Evolutionary conservation across 208 protist species (phyloP).

Genomic region (Herpetomonas samuelpessoai): DNA sequence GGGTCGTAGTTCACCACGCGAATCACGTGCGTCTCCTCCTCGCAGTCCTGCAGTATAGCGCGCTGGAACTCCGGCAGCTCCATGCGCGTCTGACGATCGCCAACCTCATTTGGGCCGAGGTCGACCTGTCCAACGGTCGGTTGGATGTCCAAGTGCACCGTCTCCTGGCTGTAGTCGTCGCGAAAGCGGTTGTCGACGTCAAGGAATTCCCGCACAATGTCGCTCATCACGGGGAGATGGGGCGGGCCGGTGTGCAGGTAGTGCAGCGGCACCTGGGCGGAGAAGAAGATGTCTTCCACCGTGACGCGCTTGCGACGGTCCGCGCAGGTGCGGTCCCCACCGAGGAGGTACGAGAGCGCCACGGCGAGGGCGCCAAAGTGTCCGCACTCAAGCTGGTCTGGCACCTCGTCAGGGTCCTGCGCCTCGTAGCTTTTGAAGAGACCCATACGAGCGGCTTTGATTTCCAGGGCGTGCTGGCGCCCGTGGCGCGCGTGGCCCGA

Average conservation of each 20-base stretch:
- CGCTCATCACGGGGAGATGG: slow-evolving; percentile 66
- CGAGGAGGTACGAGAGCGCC: slow-evolving; percentile 78
- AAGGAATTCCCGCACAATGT: slow-evolving; percentile 86
- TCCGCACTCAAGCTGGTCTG: slow-evolving; percentile 53
- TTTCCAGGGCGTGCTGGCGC: slow-evolving; percentile 72
- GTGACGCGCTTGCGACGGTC: slow-evolving; percentile 80
- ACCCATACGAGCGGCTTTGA: slow-evolving; percentile 52
- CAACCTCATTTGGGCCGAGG: slow-evolving; percentile 81
- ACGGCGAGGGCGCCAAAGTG: slow-evolving; percentile 76
- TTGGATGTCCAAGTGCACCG: slow-evolving; percentile 76
- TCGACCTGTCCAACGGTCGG: slow-evolving; percentile 85
- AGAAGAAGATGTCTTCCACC: slow-evolving; percentile 91
- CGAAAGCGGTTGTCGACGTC: slow-evolving; percentile 89
- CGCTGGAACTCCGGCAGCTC: slow-evolving; percentile 80
- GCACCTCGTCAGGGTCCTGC: slow-evolving; percentile 34
- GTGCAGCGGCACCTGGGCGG: slow-evolving; percentile 84
- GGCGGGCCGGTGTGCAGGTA: slow-evolving; percentile 72
- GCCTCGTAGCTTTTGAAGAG: slow-evolving; percentile 79
- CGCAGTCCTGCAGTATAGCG: slow-evolving; percentile 73
- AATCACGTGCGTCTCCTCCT: slow-evolving; percentile 73
- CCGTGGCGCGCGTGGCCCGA: slow-evolving; percentile 43
- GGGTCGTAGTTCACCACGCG: slow-evolving; percentile 90
- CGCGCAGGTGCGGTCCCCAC: slow-evolving; percentile 56
- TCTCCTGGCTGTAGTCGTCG: slow-evolving; percentile 77
- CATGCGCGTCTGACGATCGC: slow-evolving; percentile 80